Conservation (phyloP, 2,329 filamentous ascomycete genomes). For the Scleromitrula shiraiana region DNA sequence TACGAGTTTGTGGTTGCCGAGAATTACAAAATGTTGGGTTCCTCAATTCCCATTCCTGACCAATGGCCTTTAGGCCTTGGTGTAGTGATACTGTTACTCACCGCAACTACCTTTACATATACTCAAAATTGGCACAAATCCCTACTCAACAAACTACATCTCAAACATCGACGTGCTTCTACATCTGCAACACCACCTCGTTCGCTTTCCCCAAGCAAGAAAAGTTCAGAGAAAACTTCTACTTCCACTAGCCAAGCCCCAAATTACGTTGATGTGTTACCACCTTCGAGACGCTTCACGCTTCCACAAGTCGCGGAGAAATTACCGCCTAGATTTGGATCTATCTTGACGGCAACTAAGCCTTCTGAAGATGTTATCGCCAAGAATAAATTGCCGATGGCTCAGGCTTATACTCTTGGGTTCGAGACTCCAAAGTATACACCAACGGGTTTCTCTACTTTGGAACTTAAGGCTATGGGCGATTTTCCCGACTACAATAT, state of each 20-base stretch:
- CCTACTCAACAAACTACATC: slow-evolving; percentile 18
- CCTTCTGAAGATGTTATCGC: slow-evolving; percentile 15
- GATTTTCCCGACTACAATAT: slow-evolving; percentile 73
- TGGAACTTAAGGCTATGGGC: slow-evolving; percentile 62
- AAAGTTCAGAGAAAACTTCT: neutral
- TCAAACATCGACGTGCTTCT: slow-evolving; percentile 25
- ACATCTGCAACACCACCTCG: slow-evolving; percentile 28
- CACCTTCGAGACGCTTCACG: slow-evolving; percentile 23
- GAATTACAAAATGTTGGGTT: slow-evolving; percentile 1
- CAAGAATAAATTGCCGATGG: slow-evolving; percentile 20
- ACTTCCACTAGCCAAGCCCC: slow-evolving; percentile 2
- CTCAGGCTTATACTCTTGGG: slow-evolving; percentile 21
- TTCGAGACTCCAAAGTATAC: slow-evolving; percentile 39
- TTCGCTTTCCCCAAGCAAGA: slow-evolving; percentile 24
- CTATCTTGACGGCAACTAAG: slow-evolving; percentile 14
- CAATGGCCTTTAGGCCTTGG: slow-evolving; percentile 25
- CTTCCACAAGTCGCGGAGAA: slow-evolving; percentile 22
- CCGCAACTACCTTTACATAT: slow-evolving; percentile 14
- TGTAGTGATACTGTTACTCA: slow-evolving; percentile 17
- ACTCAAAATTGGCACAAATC: slow-evolving; percentile 22
- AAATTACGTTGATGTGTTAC: slow-evolving; percentile 15
- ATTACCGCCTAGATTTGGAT: slow-evolving; percentile 14
- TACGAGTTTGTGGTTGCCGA: neutral
- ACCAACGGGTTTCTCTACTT: slow-evolving; percentile 61
- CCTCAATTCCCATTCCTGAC: slow-evolving; percentile 10